A percentile compares a stretch with the other conserved stretches of the same genome.
Evolutionary conservation across 176 grass and related monocot species (phyloP).

Genomic region (Carex scoparia): DNA sequence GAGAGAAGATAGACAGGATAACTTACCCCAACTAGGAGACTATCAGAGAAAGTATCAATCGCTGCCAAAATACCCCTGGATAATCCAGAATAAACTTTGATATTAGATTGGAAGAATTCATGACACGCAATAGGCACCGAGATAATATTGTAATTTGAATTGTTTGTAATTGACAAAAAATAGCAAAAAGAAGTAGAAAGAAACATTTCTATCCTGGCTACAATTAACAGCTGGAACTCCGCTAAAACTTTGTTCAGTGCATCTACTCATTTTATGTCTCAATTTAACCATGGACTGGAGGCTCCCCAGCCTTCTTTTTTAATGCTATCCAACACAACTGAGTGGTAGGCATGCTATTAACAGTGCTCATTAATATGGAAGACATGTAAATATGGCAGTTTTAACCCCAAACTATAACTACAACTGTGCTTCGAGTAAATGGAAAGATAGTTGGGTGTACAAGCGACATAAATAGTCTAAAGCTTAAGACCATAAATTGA

Average conservation of each 20-base stretch:
- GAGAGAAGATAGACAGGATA: neutral
- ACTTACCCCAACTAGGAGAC: constrained; percentile 71
- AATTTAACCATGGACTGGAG: neutral
- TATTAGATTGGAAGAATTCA: neutral
- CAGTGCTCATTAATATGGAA: neutral
- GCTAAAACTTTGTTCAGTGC: neutral
- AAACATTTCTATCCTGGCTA: neutral
- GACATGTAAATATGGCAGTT: neutral
- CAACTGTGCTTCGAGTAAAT: neutral
- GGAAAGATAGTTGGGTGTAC: neutral
- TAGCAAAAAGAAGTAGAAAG: neutral
- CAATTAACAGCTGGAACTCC: neutral
- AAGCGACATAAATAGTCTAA: neutral
- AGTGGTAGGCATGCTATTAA: neutral
- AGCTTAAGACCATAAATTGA: neutral
- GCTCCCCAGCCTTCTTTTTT: neutral
- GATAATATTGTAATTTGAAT: neutral
- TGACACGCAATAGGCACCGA: neutral
- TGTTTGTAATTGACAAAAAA: neutral
- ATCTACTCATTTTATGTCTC: neutral
- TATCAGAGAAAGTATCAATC: constrained; percentile 79
- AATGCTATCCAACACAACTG: neutral
- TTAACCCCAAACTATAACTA: neutral
- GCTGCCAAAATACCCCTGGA: constrained; percentile 83
- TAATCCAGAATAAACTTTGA: constrained; percentile 2